Evolutionary conservation across 2,329 filamentous ascomycete species (phyloP), one percentile per base, ranked within the genome.

Genomic region (Fusarium sp.): DNA sequence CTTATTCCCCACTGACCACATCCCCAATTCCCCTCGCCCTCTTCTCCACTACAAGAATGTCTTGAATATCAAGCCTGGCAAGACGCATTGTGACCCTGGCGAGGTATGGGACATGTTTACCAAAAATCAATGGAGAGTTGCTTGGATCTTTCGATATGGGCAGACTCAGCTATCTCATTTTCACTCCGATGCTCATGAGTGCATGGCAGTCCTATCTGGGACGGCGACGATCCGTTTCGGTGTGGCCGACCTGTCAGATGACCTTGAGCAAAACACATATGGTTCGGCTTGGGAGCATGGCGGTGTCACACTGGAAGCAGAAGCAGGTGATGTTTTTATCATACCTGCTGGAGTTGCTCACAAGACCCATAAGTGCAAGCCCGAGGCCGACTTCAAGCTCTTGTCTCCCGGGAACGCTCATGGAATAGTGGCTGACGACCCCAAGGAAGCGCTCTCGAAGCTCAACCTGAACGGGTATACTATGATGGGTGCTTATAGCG

Each of bases 141-240:
- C 85, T 65, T 89, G 86, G 86, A 83, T 88, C 51, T 84, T 82
- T 65, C 83, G 85, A 33, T 89, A 89, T 75, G 83, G 85, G 2
- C 75, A 77, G 14, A 85, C 84, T 1, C 86, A 87, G 62, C 59
- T 71, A 19, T 84, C 86, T 0, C 87, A 89, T 76, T 89, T 87
- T 71, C 87, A 89, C 75, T 83, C 83, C 9, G 68, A 74, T 11
- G 81, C 83, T 0, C 86, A 89, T 72, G 87, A 89, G 77, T 83
- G 81, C 74, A 87, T 88, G 83, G 81, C 79, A 30, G 85, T 88
- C 0, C 77, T 87, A 1, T 83, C 83, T 0, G 86, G 85, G 9
- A 77, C 76, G 0, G 86, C 84, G 0, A 83, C 76, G 0, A 86
- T 88, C 53, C 80, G 84, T 5, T 86, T 87, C 61, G 85, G 86